Evolutionary conservation across 2,329 filamentous ascomycete species (phyloP), one percentile per base, ranked within the genome.

Genomic region (Aureobasidium sp.): DNA sequence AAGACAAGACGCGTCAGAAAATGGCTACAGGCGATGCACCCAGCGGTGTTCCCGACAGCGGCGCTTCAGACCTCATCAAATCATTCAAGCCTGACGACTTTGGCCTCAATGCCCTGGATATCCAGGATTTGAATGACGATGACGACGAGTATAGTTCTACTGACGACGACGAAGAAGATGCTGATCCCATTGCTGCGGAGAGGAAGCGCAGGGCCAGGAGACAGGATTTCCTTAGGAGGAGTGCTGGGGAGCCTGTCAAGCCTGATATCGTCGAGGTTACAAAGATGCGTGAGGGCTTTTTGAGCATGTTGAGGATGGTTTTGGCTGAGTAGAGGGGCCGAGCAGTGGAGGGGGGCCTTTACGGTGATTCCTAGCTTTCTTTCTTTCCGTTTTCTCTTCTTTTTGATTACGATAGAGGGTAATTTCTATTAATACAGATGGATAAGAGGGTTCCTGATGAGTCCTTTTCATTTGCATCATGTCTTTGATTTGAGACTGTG

Each of bases 1-100:
- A 93, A 64, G 91, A 96, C 76, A 99, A 99, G 81, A 99, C 94
- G 9, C 81, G 92, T 60, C 94, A 97, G 78, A 99, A 99, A 82
- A 97, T 99, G 94, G 94, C 94, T 0, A 91, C 91, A 2, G 91
- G 93, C 70, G 64, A 62, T 29, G 57, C 57, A 37, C 62, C 59
- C 20, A 39, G 37, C 37, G 39, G 36, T 7, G 14, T 49, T 7
- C 45, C 47, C 20, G 65, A 61, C 6, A 74, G 72, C 22, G 79
- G 80, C 29, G 74, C 82, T 77, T 58, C 80, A 82, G 7, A 83
- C 82, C 27, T 78, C 80, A 66, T 69, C 72, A 20, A 78, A 74
- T 70, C 69, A 15, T 95, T 97, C 77, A 86, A 83, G 70, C 87
- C 88, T 25, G 85, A 84, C 53, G 94, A 99, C 76, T 99, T 99